Conservation (phyloP, 1,284 basidiomycete species). For the Boletus smithii region DNA sequence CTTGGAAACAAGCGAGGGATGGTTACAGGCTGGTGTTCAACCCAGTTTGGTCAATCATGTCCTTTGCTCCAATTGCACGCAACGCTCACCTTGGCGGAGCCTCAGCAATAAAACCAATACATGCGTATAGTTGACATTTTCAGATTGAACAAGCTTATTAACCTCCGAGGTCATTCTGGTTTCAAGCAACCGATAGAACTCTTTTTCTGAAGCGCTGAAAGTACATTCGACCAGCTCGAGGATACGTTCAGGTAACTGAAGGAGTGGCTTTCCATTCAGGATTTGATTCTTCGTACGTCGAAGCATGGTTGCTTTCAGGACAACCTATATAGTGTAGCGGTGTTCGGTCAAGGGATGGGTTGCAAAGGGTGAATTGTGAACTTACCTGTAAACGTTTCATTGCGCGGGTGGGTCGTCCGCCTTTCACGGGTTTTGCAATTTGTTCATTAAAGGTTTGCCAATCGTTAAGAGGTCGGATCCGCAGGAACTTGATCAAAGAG, state of each 20-base stretch:
- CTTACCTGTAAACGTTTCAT: constrained; percentile 81
- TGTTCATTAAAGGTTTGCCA: constrained; percentile 77
- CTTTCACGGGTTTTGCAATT: constrained; percentile 79
- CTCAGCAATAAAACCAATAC: constrained; percentile 82
- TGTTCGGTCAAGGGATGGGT: not conserved
- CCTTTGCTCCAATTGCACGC: not conserved
- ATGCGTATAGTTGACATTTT: constrained; percentile 75
- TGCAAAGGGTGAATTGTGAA: not conserved
- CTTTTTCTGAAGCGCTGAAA: constrained; percentile 71
- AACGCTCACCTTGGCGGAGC: constrained; percentile 75
- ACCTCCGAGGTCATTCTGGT: constrained; percentile 70
- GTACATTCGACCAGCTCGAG: constrained; percentile 73
- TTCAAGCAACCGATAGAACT: constrained; percentile 82
- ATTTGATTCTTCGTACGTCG: constrained; percentile 82
- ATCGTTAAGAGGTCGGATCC: constrained; percentile 79
- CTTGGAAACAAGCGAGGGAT: constrained; percentile 77
- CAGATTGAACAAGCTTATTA: constrained; percentile 61
- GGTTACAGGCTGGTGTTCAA: constrained; percentile 73
- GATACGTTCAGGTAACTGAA: constrained; percentile 76
- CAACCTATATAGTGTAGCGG: constrained; percentile 46
- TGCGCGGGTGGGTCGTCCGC: constrained; percentile 63
- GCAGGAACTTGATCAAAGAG: constrained; percentile 86
- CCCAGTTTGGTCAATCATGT: not conserved
- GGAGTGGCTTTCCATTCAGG: constrained; percentile 83
- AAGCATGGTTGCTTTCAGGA: constrained; percentile 88